Evolutionary conservation across 768 basidiomycete genomes (phyloP).

Genomic region (Dendrothele bispora): DNA sequence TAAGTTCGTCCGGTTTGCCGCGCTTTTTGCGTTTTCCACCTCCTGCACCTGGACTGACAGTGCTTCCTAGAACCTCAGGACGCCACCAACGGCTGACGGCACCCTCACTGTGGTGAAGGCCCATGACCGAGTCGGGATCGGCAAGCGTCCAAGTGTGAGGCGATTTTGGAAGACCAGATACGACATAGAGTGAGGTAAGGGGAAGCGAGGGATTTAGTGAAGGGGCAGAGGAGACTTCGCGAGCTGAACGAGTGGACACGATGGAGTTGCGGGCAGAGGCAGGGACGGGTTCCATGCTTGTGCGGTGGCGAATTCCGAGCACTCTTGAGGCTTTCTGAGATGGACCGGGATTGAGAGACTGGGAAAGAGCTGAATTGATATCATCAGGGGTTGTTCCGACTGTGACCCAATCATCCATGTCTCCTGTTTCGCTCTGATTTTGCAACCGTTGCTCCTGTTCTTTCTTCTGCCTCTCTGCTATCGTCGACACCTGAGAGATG

Average conservation of each 20-base stretch:
- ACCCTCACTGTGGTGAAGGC: constrained; percentile 79
- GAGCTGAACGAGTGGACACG: constrained; percentile 70
- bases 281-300: constrained; percentile 85
- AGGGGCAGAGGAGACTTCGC: constrained; percentile 53
- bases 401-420: no score
- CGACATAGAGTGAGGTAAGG: constrained; percentile 82
- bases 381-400: no score
- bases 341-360: constrained; percentile 24
- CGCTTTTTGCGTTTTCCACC: constrained; percentile 76
- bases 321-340: constrained; percentile 78
- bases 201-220: constrained; percentile 73
- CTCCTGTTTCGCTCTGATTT: no score
- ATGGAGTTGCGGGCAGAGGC: constrained; percentile 75
- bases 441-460: no score
- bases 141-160: constrained; percentile 90
- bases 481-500: no score
- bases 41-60: constrained; percentile 80
- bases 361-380: no score
- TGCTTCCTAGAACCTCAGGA: constrained; percentile 88
- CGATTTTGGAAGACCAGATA: constrained; percentile 85
- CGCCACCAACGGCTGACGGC: constrained; percentile 91
- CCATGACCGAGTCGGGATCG: constrained; percentile 79
- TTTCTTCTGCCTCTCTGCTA: no score
- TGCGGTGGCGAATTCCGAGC: constrained; percentile 71
- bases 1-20: constrained; percentile 59